These are phyloP conservation scores for Ulota crispa DNA, from an alignment of 225 moss, liverwort and hornwort genomes.

Conservation along the genomic window DNA sequence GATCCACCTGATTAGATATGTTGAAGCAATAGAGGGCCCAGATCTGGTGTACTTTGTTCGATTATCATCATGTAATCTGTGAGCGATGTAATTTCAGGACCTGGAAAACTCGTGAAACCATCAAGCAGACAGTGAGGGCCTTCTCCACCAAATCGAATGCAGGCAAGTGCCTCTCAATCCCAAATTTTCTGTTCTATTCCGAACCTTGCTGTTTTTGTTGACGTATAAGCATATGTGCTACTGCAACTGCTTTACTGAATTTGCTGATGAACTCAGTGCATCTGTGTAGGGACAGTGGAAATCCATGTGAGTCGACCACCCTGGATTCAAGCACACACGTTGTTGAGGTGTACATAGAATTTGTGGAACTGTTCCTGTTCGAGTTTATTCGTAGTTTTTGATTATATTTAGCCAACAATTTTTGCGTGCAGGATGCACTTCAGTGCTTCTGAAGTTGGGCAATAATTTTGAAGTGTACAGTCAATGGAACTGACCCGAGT, in stretches of 20 bases:
- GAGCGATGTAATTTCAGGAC: slow-evolving; percentile 40
- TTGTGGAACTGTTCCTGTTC: slow-evolving; percentile 16
- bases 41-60: slow-evolving; percentile 13
- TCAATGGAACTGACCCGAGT: slow-evolving; percentile 14
- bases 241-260: not conserved
- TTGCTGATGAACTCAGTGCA: not conserved
- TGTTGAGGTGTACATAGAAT: slow-evolving; percentile 33
- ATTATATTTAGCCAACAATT: slow-evolving; percentile 24
- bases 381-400: slow-evolving; percentile 11
- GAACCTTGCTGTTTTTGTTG: not conserved
- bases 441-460: slow-evolving; percentile 22
- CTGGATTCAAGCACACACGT: slow-evolving; percentile 16
- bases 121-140: slow-evolving; percentile 20
- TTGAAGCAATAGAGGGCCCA: slow-evolving; percentile 3
- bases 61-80: slow-evolving; percentile 20
- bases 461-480: slow-evolving; percentile 3
- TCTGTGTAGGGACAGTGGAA: slow-evolving; percentile 27
- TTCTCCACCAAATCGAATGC: slow-evolving; percentile 25
- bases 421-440: slow-evolving; percentile 28
- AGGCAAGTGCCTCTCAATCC: slow-evolving; percentile 32
- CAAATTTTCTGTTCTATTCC: not conserved
- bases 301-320: slow-evolving; percentile 13
- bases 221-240: not conserved
- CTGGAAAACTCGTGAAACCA: slow-evolving; percentile 31
- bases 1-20: slow-evolving; percentile 23